phyloP scores from a whole-genome alignment of 495 filamentous ascomycete genomes.

The Annulohypoxylon maeteangense region DNA sequence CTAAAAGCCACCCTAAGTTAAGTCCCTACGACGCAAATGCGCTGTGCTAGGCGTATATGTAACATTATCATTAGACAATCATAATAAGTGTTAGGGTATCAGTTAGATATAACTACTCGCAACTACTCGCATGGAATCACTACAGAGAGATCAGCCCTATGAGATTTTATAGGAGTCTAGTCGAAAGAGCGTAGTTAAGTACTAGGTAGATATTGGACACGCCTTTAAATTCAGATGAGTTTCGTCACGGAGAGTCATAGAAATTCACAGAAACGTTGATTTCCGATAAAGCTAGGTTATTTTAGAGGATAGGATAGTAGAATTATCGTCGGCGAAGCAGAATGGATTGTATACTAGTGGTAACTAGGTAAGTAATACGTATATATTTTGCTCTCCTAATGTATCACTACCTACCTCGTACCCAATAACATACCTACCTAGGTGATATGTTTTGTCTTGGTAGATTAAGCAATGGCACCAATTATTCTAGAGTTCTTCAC shows the following conservation, averaged over 20 bases:
- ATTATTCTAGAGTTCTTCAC: neutral
- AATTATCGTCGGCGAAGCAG: too few species aligned
- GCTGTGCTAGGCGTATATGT: neutral
- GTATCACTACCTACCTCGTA: too few species aligned
- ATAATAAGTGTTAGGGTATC: neutral
- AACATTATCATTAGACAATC: neutral
- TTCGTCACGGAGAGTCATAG: too few species aligned
- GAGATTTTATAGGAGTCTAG: neutral
- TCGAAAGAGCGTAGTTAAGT: too few species aligned
- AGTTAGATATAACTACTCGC: neutral
- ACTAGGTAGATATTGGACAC: too few species aligned
- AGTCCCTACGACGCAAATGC: slow-evolving; percentile 27
- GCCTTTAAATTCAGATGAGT: too few species aligned
- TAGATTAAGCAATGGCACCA: neutral
- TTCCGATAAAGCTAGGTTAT: too few species aligned
- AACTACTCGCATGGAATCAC: neutral
- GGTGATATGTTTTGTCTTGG: neutral
- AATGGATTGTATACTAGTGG: too few species aligned
- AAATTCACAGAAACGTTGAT: too few species aligned
- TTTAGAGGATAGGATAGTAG: too few species aligned
- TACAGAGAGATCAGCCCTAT: neutral
- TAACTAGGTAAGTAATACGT: too few species aligned
- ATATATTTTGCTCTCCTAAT: too few species aligned
- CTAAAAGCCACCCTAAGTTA: slow-evolving; percentile 12
- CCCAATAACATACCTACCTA: neutral